Percentiles rank a stretch among this genome's conserved stretches.
Conservation (phyloP, 1,284 basidiomycete genomes). For the Trametes versicolor region DNA sequence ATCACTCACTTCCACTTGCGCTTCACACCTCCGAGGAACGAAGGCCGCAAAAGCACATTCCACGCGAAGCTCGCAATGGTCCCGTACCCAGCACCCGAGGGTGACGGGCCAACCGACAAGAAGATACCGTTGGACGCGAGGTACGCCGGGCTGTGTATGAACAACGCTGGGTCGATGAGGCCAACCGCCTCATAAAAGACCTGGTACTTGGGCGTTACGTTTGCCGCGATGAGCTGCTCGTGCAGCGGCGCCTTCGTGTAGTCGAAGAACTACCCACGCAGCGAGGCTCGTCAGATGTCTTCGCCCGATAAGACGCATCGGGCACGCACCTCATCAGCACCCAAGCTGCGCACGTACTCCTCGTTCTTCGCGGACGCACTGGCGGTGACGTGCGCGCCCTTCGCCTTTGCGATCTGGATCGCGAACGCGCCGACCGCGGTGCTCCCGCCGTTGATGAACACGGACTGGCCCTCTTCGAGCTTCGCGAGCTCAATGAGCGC, state of each 20-base stretch:
- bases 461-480: slow-evolving; percentile 36
- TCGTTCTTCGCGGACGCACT: slow-evolving; percentile 43
- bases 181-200: slow-evolving; percentile 56
- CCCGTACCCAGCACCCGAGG: slow-evolving; percentile 17
- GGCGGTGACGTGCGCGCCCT: slow-evolving; percentile 38
- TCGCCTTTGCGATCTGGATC: slow-evolving; percentile 42
- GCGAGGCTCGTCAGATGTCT: too few relatives aligned
- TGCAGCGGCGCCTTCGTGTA: slow-evolving; percentile 60
- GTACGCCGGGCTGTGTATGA: slow-evolving; percentile 35
- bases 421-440: slow-evolving; percentile 37
- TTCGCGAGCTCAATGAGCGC: slow-evolving; percentile 29
- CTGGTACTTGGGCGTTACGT: slow-evolving; percentile 52
- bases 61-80: slow-evolving; percentile 26
- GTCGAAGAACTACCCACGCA: slow-evolving; percentile 57
- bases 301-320: too few relatives aligned
- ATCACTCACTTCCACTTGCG: slow-evolving; percentile 53
- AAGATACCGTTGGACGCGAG: slow-evolving; percentile 37
- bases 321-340: slow-evolving; percentile 40
- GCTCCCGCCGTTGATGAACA: slow-evolving; percentile 41
- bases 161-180: slow-evolving; percentile 37
- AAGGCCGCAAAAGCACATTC: slow-evolving; percentile 46
- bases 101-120: slow-evolving; percentile 37
- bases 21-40: slow-evolving; percentile 58
- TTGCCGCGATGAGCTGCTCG: slow-evolving; percentile 50
- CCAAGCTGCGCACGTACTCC: slow-evolving; percentile 38